Evolutionary conservation across 2,329 filamentous ascomycete genomes (phyloP).

Genomic region (Hypoxylon sp.): DNA sequence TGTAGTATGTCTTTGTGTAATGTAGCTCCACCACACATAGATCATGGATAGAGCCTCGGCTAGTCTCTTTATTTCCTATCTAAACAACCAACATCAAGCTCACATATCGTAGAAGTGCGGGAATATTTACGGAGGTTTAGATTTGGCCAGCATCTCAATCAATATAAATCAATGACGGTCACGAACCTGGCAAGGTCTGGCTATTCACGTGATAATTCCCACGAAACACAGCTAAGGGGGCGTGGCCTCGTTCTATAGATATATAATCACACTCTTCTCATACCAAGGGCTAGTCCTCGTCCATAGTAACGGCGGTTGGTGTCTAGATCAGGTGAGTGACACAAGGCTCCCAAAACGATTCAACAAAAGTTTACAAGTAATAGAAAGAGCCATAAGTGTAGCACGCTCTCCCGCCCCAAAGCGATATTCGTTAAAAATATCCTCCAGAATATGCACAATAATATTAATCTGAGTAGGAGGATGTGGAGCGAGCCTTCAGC

Average conservation of each 20-base stretch:
- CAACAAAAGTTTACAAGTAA: neutral
- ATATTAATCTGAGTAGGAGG: neutral
- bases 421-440: too few species aligned
- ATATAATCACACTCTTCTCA: neutral
- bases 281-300: too few species aligned
- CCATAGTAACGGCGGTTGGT: neutral
- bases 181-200: neutral
- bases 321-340: neutral
- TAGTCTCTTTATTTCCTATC: too few species aligned
- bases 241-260: neutral
- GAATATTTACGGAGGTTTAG: neutral
- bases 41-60: neutral
- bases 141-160: neutral
- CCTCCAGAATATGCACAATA: neutral
- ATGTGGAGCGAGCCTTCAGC: too few species aligned
- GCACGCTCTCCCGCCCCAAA: too few species aligned
- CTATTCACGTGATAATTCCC: neutral
- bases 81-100: too few species aligned
- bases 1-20: neutral
- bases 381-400: neutral
- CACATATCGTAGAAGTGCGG: neutral
- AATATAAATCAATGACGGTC: neutral
- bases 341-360: neutral
- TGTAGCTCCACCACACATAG: neutral
- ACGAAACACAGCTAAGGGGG: neutral